phyloP scores from a whole-genome alignment of 1,139 yeast species.

The Kurtzmaniella quercitrusa region DNA sequence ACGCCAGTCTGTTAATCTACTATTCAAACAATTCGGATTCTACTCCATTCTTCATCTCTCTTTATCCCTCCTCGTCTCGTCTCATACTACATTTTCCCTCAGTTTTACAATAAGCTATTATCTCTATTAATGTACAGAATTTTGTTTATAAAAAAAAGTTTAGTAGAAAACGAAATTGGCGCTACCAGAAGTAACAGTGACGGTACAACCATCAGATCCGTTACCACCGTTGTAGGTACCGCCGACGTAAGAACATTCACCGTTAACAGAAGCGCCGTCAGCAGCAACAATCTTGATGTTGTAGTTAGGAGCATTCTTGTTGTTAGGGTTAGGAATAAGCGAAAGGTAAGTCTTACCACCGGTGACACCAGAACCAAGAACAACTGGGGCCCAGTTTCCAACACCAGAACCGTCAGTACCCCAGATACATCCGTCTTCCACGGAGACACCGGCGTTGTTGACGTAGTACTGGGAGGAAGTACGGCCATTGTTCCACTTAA shows the following conservation, averaged over 20 bases:
- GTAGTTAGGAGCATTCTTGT: slow-evolving; percentile 56
- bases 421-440: slow-evolving; percentile 76
- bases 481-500: slow-evolving; percentile 57
- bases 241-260: slow-evolving; percentile 60
- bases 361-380: slow-evolving; percentile 69
- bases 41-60: no score
- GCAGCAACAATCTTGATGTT: slow-evolving; percentile 67
- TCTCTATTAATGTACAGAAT: not conserved
- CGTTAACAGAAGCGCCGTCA: slow-evolving; percentile 46
- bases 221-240: slow-evolving; percentile 55
- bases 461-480: slow-evolving; percentile 81
- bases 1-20: no score
- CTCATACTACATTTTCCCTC: no score
- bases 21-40: no score
- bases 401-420: slow-evolving; percentile 59
- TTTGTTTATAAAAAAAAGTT: slow-evolving; percentile 1
- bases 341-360: slow-evolving; percentile 66
- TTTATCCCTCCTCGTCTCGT: no score
- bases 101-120: no score
- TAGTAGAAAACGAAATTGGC: slow-evolving; percentile 65
- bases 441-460: slow-evolving; percentile 73
- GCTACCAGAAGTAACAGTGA: slow-evolving; percentile 60
- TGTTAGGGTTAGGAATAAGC: slow-evolving; percentile 80
- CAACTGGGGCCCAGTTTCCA: slow-evolving; percentile 85
- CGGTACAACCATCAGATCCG: slow-evolving; percentile 76